Evolutionary conservation across 2,329 filamentous ascomycete species (phyloP).

Genomic region (Cladophialophora chaetospira): DNA sequence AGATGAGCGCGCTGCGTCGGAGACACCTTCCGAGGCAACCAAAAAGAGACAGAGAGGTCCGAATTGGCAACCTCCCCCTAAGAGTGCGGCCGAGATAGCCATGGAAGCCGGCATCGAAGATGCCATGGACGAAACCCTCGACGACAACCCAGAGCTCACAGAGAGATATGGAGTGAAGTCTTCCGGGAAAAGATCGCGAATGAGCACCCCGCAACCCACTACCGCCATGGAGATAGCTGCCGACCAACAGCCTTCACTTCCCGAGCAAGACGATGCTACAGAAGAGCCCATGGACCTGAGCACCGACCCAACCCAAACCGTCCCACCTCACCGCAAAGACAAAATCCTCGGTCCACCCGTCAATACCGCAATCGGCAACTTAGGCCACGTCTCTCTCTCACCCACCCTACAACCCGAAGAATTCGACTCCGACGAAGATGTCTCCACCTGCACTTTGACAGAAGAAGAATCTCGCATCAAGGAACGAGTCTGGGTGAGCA

Average conservation of each 20-base stretch:
- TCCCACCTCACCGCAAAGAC: conserved; percentile 9
- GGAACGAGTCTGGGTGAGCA: conserved; percentile 89
- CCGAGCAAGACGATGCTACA: background rate
- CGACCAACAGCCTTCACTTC: background rate
- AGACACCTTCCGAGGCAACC: background rate
- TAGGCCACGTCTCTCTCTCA: conserved; percentile 36
- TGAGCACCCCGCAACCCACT: too few relatives aligned
- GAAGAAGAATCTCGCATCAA: conserved; percentile 77
- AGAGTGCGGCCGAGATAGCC: conserved; percentile 63
- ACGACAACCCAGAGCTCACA: conserved; percentile 25
- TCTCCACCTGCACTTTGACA: conserved; percentile 74
- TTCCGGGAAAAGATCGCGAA: too few relatives aligned
- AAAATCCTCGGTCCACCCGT: conserved; percentile 26
- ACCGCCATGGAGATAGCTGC: too few relatives aligned
- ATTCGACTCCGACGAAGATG: conserved; percentile 87
- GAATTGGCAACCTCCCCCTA: conserved; percentile 47
- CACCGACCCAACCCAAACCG: conserved; percentile 16
- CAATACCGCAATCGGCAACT: conserved; percentile 28
- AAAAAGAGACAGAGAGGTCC: conserved; percentile 39
- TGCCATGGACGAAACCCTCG: conserved; percentile 70
- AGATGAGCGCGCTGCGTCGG: background rate
- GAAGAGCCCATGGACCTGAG: conserved; percentile 34
- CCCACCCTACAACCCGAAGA: conserved; percentile 68
- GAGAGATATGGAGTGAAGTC: background rate
- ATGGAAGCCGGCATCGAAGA: conserved; percentile 62